phyloP scores from a whole-genome alignment of 2,329 filamentous ascomycete species.

The Annulohypoxylon truncatum region DNA sequence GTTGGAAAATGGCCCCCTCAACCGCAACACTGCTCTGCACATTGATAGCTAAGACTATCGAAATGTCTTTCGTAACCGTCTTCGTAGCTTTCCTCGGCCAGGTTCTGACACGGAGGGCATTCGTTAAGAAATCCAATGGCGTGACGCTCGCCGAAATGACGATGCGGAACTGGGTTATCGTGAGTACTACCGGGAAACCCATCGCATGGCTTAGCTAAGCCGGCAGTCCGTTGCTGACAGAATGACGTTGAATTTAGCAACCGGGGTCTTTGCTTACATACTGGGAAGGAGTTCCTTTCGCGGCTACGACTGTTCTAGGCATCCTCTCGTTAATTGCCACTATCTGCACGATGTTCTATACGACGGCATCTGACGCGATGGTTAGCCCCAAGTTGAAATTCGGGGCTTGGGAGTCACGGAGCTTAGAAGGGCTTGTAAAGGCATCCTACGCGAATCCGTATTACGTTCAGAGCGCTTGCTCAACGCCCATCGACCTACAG shows the following conservation, averaged over 20 bases:
- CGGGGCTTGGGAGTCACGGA: constrained; percentile 61
- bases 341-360: constrained; percentile 76
- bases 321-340: constrained; percentile 72
- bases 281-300: constrained; percentile 72
- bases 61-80: constrained; percentile 81
- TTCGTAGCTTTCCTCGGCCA: constrained; percentile 82
- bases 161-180: constrained; percentile 79
- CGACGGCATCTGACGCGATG: constrained; percentile 79
- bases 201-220: background rate
- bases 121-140: constrained; percentile 69
- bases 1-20: constrained; percentile 64
- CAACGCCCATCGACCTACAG: constrained; percentile 65
- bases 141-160: constrained; percentile 81
- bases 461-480: constrained; percentile 68
- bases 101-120: constrained; percentile 75
- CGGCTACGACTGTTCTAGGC: constrained; percentile 72
- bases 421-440: constrained; percentile 67
- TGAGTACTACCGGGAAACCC: constrained; percentile 39
- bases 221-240: background rate
- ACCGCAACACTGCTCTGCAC: constrained; percentile 76
- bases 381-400: constrained; percentile 78
- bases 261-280: constrained; percentile 79
- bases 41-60: constrained; percentile 79
- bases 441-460: constrained; percentile 71
- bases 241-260: constrained; percentile 54